phyloP scores from a whole-genome alignment of 208 protist species.

The Crithidia expoeki region DNA sequence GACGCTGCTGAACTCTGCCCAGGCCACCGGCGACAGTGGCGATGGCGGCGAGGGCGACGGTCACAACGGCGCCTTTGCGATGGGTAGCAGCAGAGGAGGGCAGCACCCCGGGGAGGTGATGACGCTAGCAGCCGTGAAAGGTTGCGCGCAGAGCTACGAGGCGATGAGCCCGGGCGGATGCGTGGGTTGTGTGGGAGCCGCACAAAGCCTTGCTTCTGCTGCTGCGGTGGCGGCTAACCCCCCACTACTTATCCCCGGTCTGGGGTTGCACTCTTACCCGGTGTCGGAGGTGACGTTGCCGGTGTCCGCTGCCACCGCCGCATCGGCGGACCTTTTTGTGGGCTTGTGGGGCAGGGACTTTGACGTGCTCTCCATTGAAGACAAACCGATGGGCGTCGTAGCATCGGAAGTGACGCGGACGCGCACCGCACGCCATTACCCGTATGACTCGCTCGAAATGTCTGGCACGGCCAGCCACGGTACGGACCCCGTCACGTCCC shows the following conservation, averaged over 20 bases:
- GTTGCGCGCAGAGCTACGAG: not conserved
- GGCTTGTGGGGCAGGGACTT: not conserved
- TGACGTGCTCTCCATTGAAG: not conserved
- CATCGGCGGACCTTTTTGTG: not conserved
- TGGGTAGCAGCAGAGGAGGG: not conserved
- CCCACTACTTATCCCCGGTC: conserved; percentile 41
- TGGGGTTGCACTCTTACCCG: conserved; percentile 43
- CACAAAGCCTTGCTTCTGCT: not conserved
- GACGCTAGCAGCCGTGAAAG: not conserved
- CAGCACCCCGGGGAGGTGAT: not conserved
- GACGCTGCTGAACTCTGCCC: not conserved
- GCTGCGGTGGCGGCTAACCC: not conserved
- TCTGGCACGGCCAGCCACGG: conserved; percentile 15
- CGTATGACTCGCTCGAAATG: conserved; percentile 1
- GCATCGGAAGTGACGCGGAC: not conserved
- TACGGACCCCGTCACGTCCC: conserved; percentile 15
- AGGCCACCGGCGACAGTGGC: not conserved
- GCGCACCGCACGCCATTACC: not conserved
- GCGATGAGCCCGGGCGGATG: not conserved
- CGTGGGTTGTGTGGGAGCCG: not conserved
- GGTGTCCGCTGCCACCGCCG: conserved; percentile 15
- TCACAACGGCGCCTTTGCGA: not conserved
- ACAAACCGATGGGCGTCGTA: not conserved
- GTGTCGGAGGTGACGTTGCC: conserved; percentile 42
- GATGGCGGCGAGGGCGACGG: conserved; percentile 19